A percentile compares a stretch with the other conserved stretches of the same genome.
Evolutionary conservation across 2,329 filamentous ascomycete species (phyloP).

Genomic region (Fusarium falciforme): DNA sequence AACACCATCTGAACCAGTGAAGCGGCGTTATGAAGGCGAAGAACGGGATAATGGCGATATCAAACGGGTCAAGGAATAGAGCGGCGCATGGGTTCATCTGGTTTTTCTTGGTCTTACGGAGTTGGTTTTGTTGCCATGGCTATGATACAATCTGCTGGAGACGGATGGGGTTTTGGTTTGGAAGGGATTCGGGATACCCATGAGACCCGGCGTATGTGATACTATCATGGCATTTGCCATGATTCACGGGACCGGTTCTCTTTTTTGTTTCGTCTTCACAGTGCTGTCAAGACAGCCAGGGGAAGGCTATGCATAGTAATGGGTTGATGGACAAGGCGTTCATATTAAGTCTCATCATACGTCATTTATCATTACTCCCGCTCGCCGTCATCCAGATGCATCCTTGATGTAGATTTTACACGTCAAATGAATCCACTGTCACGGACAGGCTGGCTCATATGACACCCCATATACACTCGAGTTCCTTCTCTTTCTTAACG

Average conservation of each 20-base stretch:
- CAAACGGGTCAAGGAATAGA: slow-evolving; percentile 37
- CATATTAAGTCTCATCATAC: slow-evolving; percentile 39
- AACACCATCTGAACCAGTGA: slow-evolving; percentile 22
- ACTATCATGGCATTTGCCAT: slow-evolving; percentile 26
- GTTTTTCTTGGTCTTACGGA: slow-evolving; percentile 18
- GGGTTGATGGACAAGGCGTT: slow-evolving; percentile 35
- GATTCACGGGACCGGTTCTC: slow-evolving; percentile 16
- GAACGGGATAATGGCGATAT: slow-evolving; percentile 17
- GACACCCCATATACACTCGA: not conserved
- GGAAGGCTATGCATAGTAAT: not conserved
- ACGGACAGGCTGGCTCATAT: not conserved
- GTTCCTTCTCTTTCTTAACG: slow-evolving; percentile 23
- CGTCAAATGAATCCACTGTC: not conserved
- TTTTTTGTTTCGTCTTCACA: slow-evolving; percentile 5
- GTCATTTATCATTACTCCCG: slow-evolving; percentile 40
- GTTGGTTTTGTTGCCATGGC: slow-evolving; percentile 18
- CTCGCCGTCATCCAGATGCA: slow-evolving; percentile 16
- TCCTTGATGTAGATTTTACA: slow-evolving; percentile 26
- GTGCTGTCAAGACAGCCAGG: not conserved
- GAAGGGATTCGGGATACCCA: slow-evolving; percentile 41
- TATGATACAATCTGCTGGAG: slow-evolving; percentile 23
- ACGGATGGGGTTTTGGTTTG: slow-evolving; percentile 17
- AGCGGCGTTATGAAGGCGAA: slow-evolving; percentile 26
- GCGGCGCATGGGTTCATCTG: slow-evolving; percentile 4
- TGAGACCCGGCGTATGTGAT: slow-evolving; percentile 34